A percentile compares a stretch with the other conserved stretches of the same genome.
Evolutionary conservation across 1,284 basidiomycete genomes (phyloP).

Genomic region (Athelia psychrophila): DNA sequence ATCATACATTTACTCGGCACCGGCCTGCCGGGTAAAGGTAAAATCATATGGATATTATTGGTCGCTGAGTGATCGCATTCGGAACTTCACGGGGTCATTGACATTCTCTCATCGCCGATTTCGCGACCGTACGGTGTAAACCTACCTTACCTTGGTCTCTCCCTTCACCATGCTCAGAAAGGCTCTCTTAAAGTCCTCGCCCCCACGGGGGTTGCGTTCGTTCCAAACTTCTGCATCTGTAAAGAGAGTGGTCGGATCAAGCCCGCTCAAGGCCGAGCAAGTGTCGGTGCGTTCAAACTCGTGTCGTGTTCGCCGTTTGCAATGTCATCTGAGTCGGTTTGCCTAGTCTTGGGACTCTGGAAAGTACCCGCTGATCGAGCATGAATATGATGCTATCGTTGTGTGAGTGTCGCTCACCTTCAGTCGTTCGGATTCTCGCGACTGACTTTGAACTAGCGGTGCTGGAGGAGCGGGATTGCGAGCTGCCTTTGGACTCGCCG

Average conservation of each 20-base stretch:
- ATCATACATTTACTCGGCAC: conserved; percentile 3
- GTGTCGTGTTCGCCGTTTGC: conserved; percentile 8
- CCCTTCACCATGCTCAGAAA: conserved; percentile 39
- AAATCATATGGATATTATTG: conserved; percentile 46
- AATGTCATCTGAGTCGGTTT: conserved; percentile 12
- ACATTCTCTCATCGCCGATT: neutral
- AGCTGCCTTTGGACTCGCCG: conserved; percentile 98
- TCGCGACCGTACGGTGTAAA: too few relatives aligned
- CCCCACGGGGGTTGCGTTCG: conserved; percentile 49
- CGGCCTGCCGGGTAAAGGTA: conserved; percentile 5
- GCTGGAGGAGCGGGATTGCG: conserved; percentile 98
- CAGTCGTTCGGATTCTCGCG: conserved; percentile 1
- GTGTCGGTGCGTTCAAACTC: conserved; percentile 54
- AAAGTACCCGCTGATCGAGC: conserved; percentile 96
- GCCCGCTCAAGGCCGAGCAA: conserved; percentile 81
- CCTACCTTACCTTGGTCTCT: conserved; percentile 3
- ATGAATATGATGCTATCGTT: conserved; percentile 96
- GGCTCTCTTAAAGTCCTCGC: conserved; percentile 12
- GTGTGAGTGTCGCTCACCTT: conserved; percentile 62
- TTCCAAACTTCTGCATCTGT: conserved; percentile 63
- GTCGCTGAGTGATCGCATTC: too few relatives aligned
- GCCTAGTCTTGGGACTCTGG: conserved; percentile 71
- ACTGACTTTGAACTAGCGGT: conserved; percentile 54
- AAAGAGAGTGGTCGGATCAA: conserved; percentile 68
- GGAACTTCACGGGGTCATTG: neutral